Evolutionary conservation across 2,329 filamentous ascomycete genomes (phyloP), one percentile per base, ranked within the genome.

Genomic region (Calonectria multiphialidica): DNA sequence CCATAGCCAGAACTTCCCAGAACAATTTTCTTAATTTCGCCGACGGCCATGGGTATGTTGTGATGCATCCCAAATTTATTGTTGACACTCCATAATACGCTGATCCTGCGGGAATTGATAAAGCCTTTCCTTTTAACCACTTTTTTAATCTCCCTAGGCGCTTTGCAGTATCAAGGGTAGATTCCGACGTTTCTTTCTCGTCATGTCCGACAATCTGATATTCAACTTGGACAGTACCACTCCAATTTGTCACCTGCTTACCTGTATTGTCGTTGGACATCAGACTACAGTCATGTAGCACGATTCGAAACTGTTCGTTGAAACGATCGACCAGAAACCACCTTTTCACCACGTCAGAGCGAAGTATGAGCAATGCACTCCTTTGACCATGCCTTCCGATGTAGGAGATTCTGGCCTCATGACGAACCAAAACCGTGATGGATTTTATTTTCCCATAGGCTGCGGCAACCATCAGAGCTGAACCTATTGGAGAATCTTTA

Each of bases 1-100:
- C 83, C 81, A 68, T 81, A 80, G 33, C 95, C 90, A 10, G 98
- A 94, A 0, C 92, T 90, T 3, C 95, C 96, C 7, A 98, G 86
- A 0, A 98, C 93, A 37, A 91, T 90, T 84, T 98, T 98, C 72
- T 98, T 84, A 50, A 98, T 93, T 0, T 89, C 91, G 2, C 94
- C 90, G 0, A 88, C 93, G 1, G 91, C 92, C 59, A 98, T 85
- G 9, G 77, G 78, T 9, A 74, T 75, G 33, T 35, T 35, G n/a
- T n/a, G n/a, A 35, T 35, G 33, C 10, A 35, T 6, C 33, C 33
- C 33, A 35, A 35, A 10, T 35, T 35, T 6, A 35, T 35, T 6
- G 33, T 5, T 10, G 5, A 5, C 10, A 5, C 33, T 6, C 10
- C 33, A 10, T 35, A 35, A 35, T 35, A 35, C 33, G 33, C 5